Base-by-base conservation (phyloP, 2,329 filamentous ascomycete species). In the Bipolaris victoriae region DNA sequence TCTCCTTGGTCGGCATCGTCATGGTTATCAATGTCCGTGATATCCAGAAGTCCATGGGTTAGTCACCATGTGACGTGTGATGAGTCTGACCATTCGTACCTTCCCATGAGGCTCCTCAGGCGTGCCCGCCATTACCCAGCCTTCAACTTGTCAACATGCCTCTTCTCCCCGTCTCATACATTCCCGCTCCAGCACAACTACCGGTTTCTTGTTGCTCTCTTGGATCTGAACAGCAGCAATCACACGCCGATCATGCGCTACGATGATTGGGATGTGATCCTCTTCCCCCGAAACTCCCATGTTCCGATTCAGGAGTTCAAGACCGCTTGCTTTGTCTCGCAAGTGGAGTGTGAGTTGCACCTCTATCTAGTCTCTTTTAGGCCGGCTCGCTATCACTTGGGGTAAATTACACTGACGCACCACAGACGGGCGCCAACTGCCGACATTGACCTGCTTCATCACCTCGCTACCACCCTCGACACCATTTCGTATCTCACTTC, bases 241-340 rank as follows among this genome's bases (percentile, higher is more conserved):
- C 57, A 52, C 43, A 60, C 56, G 57, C 60, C 67, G 76, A 82
- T 67, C 61, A 96, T 96, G 92, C 88, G 91, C 57, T 96, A 90
- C 81, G 85, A 91, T 66, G 87, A 91, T 69, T 96, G 91, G 92
- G 92, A 96, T 69, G 84, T 95, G 53, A 85, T 96, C 41, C 81
- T 96, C 60, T 96, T 96, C 73, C 88, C 90, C 0, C 68, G 62
- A 55, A 83, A 84, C 59, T 87, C 83, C 66, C 88, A 86, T 66
- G 78, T 89, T 11, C 92, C 92, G 1, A 77, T 93, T 53, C 90
- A 91, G 75, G 92, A 96, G 76, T 96, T 95, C 82, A 88, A 87
- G 70, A 91, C 90, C 7, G 83, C 86, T 59, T 96, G 90, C 73
- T 89, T 90, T 72, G 86, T 89, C 31, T 83, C 88, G 35, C 78